A percentile compares a stretch with the other conserved stretches of the same genome.
These are phyloP conservation scores for Skeletonema grethae DNA, from an alignment of 108 stramenopile genomes.

Conservation along the genomic window DNA sequence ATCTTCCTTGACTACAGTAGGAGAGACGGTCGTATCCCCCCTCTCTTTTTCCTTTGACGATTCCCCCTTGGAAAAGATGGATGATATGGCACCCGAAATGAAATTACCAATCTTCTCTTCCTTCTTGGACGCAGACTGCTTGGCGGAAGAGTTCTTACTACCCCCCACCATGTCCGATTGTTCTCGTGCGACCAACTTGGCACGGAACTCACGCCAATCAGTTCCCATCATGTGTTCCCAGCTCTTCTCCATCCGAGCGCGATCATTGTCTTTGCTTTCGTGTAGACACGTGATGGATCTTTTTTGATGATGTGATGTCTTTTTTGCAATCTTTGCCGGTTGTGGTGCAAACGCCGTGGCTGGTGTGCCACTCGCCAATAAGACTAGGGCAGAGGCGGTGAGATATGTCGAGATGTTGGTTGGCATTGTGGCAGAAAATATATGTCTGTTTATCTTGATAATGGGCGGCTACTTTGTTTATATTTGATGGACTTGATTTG, in stretches of 20 bases:
- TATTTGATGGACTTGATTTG: not conserved
- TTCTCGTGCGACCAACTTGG: slow-evolving; percentile 79
- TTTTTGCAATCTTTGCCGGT: not conserved
- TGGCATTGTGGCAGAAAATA: slow-evolving; percentile 16
- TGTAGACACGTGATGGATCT: slow-evolving; percentile 11
- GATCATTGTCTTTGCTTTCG: slow-evolving; percentile 64
- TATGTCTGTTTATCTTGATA: too few species aligned
- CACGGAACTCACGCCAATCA: slow-evolving; percentile 88
- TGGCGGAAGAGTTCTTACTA: slow-evolving; percentile 7
- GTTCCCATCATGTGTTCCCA: slow-evolving; percentile 83
- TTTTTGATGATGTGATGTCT: not conserved
- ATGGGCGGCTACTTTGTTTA: too few species aligned
- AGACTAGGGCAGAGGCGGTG: slow-evolving; percentile 9
- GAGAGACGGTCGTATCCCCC: slow-evolving; percentile 9
- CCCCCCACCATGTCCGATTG: slow-evolving; percentile 36
- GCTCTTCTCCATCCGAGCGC: slow-evolving; percentile 77
- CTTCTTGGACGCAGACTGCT: not conserved
- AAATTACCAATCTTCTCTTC: slow-evolving; percentile 65
- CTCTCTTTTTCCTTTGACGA: slow-evolving; percentile 18
- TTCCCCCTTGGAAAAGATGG: slow-evolving; percentile 62
- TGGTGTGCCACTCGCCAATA: slow-evolving; percentile 3
- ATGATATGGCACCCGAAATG: slow-evolving; percentile 74
- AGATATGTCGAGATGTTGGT: slow-evolving; percentile 7
- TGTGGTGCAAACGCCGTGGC: slow-evolving; percentile 8
- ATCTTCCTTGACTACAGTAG: slow-evolving; percentile 15